phyloP scores from a whole-genome alignment of 1,284 basidiomycete species.

The Melampsora larici-populina region DNA sequence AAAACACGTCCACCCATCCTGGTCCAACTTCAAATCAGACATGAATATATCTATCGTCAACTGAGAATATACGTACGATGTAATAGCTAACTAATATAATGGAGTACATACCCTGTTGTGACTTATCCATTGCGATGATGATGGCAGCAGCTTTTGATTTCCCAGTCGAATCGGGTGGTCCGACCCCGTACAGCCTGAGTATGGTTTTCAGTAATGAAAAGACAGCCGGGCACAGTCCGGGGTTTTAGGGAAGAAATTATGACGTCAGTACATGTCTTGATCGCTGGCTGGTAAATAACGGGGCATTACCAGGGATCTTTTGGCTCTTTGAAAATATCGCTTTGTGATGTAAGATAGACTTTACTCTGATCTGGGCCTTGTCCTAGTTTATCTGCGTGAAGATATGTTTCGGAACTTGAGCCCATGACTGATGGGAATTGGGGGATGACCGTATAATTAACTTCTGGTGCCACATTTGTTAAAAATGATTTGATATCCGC shows the following conservation, averaged over 20 bases:
- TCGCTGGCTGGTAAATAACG: not conserved
- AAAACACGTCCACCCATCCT: conserved; percentile 38
- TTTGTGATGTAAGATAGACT: conserved; percentile 15
- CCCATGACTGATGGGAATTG: not conserved
- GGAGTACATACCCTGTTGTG: conserved; percentile 23
- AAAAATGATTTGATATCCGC: conserved; percentile 8
- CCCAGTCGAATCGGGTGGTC: conserved; percentile 7
- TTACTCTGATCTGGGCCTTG: not conserved
- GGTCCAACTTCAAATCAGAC: conserved; percentile 6
- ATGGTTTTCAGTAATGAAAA: not conserved
- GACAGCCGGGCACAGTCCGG: not conserved
- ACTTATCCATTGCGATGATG: conserved; percentile 34
- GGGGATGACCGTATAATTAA: not conserved
- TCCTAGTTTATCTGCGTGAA: not conserved
- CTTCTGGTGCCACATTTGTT: conserved; percentile 14
- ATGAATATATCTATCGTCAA: not conserved
- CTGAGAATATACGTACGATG: not conserved
- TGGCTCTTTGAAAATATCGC: conserved; percentile 15
- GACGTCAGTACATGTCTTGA: not conserved
- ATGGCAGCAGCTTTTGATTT: conserved; percentile 12
- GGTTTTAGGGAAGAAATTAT: no score
- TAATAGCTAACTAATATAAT: no score
- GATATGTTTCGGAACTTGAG: not conserved
- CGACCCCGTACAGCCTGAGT: conserved; percentile 25
- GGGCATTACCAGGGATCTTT: not conserved